A percentile compares a stretch with the other conserved stretches of the same genome.
Evolutionary conservation across 2,329 filamentous ascomycete genomes (phyloP).

Genomic region (Coniochaeta sp.): DNA sequence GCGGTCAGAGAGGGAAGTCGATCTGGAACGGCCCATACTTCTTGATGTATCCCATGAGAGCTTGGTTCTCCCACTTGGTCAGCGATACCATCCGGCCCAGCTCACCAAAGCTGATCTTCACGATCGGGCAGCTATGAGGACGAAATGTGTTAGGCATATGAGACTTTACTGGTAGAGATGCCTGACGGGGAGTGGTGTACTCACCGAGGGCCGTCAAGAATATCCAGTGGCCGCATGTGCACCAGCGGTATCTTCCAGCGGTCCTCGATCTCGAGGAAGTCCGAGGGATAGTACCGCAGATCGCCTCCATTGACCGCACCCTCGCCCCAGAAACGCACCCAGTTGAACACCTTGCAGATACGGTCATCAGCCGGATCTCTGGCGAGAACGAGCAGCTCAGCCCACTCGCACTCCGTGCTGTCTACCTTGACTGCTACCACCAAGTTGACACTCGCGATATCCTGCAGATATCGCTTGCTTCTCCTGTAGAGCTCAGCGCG

Average conservation of each 20-base stretch:
- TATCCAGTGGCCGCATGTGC: background rate
- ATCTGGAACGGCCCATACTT: background rate
- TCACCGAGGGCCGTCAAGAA: background rate
- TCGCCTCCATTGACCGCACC: background rate
- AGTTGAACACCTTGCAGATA: background rate
- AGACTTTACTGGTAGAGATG: no score
- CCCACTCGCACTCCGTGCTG: constrained; percentile 1
- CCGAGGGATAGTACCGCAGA: background rate
- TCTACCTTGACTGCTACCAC: background rate
- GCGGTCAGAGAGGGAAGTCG: background rate
- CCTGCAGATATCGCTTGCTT: background rate
- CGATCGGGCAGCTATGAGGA: background rate
- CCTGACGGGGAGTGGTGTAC: background rate
- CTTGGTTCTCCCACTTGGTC: background rate
- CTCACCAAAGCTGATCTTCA: background rate
- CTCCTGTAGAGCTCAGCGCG: background rate
- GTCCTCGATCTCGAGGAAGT: constrained; percentile 1
- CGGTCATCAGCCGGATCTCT: background rate
- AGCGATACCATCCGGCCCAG: background rate
- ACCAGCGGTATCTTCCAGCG: background rate
- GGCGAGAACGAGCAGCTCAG: background rate
- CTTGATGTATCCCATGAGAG: background rate
- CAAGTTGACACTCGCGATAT: background rate
- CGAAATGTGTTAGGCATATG: background rate
- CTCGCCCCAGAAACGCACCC: background rate